A percentile compares a stretch with the other conserved stretches of the same genome.
phyloP scores from a whole-genome alignment of 768 basidiomycete genomes.

The Boletus edulis region DNA sequence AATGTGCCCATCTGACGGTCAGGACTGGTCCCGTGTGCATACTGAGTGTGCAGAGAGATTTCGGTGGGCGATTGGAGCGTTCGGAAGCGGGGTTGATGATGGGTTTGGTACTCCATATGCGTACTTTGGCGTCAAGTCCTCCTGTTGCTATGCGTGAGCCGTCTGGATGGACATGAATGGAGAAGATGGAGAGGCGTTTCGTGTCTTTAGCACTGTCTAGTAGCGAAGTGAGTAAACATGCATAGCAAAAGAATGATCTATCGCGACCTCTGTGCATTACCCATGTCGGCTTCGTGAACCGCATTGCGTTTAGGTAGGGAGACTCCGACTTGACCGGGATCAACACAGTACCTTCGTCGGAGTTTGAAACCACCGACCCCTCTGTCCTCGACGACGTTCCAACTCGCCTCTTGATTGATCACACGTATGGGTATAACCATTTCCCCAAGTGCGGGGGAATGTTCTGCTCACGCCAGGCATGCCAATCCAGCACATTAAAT shows the following conservation, averaged over 20 bases:
- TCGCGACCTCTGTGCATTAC: slow-evolving; percentile 68
- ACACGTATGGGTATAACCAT: too few species aligned
- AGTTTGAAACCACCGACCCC: too few species aligned
- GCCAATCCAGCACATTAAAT: too few species aligned
- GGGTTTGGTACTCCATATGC: slow-evolving; percentile 96
- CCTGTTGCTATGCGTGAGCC: slow-evolving; percentile 97
- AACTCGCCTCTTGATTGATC: too few species aligned
- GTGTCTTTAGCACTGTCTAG: slow-evolving; percentile 46
- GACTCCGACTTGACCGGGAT: too few species aligned
- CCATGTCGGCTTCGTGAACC: slow-evolving; percentile 89
- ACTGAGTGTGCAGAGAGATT: slow-evolving; percentile 84
- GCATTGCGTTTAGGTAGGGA: slow-evolving; percentile 62
- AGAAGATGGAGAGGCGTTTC: slow-evolving; percentile 85
- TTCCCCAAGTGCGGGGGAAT: too few species aligned
- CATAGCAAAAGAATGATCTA: background rate
- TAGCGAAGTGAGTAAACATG: background rate
- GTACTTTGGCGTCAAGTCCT: slow-evolving; percentile 91
- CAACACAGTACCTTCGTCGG: too few species aligned
- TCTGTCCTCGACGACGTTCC: too few species aligned
- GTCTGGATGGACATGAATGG: slow-evolving; percentile 92
- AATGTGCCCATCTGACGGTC: slow-evolving; percentile 90
- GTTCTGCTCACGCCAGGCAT: too few species aligned
- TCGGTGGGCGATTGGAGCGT: slow-evolving; percentile 69
- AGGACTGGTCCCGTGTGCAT: slow-evolving; percentile 95
- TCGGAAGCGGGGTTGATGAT: slow-evolving; percentile 78